A percentile compares a stretch with the other conserved stretches of the same genome.
phyloP scores from a whole-genome alignment of 2,329 filamentous ascomycete species.

The Ophiostoma himal-ulmi region DNA sequence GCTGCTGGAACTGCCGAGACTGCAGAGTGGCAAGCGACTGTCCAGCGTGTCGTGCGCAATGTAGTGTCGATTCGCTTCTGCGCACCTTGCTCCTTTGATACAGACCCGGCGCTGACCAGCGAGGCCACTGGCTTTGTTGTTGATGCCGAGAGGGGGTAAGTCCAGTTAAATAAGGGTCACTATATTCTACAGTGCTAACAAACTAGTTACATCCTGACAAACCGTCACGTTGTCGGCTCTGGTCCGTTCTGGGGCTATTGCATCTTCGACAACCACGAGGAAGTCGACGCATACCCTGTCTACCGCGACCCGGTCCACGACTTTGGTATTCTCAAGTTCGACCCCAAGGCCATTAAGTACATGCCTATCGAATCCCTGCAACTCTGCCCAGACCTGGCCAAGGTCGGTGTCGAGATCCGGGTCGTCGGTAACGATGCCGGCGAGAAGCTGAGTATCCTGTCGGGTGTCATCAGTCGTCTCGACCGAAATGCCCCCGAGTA shows the following conservation, averaged over 20 bases:
- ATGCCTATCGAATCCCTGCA: slow-evolving; percentile 80
- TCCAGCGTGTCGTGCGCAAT: slow-evolving; percentile 87
- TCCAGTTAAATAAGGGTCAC: background rate
- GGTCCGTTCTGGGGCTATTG: slow-evolving; percentile 98
- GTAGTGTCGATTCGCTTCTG: slow-evolving; percentile 99
- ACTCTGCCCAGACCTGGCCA: slow-evolving; percentile 78
- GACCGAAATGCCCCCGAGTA: slow-evolving; percentile 97
- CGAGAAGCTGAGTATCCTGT: slow-evolving; percentile 96
- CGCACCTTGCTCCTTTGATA: slow-evolving; percentile 96
- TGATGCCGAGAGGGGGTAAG: slow-evolving; percentile 77
- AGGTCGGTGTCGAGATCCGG: slow-evolving; percentile 88
- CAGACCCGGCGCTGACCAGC: slow-evolving; percentile 86
- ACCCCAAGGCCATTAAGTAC: slow-evolving; percentile 93
- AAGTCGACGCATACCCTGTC: slow-evolving; percentile 91
- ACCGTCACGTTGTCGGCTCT: slow-evolving; percentile 87
- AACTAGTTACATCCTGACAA: slow-evolving; percentile 66
- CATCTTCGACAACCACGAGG: slow-evolving; percentile 97
- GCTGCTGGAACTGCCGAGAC: slow-evolving; percentile 31
- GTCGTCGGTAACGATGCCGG: slow-evolving; percentile 98
- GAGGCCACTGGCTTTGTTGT: slow-evolving; percentile 98
- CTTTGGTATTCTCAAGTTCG: slow-evolving; percentile 94
- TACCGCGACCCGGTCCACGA: slow-evolving; percentile 98
- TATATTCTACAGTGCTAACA: background rate
- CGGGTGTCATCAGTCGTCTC: slow-evolving; percentile 90
- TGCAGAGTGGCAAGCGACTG: slow-evolving; percentile 77